A percentile compares a stretch with the other conserved stretches of the same genome.
These are phyloP conservation scores for Rhynchospora breviuscula DNA, from an alignment of 176 grass and related monocot species.

Conservation along the genomic window DNA sequence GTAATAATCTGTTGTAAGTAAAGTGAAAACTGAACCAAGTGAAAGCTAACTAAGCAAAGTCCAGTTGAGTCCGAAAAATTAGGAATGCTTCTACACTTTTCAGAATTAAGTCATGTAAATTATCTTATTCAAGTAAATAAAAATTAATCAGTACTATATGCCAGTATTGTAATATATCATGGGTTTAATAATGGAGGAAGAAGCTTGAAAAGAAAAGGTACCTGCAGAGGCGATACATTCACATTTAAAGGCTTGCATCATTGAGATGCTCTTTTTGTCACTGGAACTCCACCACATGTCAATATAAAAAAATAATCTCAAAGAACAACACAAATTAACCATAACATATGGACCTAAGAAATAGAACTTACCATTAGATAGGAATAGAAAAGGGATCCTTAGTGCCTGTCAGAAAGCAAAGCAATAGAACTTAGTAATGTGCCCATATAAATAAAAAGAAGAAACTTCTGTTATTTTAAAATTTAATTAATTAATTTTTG, in stretches of 20 bases:
- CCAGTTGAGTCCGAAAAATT: not conserved
- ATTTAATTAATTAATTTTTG: no score
- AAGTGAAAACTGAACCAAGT: not conserved
- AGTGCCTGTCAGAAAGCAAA: conserved; percentile 46
- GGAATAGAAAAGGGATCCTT: conserved; percentile 81
- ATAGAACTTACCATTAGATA: conserved; percentile 68
- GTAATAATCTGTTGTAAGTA: not conserved
- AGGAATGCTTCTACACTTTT: not conserved
- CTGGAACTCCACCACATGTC: conserved; percentile 79
- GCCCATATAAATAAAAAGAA: not conserved
- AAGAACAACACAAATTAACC: not conserved
- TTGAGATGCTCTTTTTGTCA: conserved; percentile 62
- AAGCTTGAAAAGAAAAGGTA: conserved; percentile 20
- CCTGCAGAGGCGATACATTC: conserved; percentile 69
- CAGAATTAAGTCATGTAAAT: not conserved
- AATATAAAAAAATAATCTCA: not conserved
- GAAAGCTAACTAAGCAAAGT: not conserved
- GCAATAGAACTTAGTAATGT: not conserved
- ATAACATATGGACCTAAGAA: not conserved
- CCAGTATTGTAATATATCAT: not conserved
- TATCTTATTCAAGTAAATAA: not conserved
- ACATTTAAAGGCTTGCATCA: conserved; percentile 80
- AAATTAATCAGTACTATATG: not conserved
- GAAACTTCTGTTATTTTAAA: no score
- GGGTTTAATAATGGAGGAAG: not conserved